These are phyloP conservation scores for Trichoderma koningiopsis DNA, from an alignment of 2,329 filamentous ascomycete genomes.

Conservation along the genomic window DNA sequence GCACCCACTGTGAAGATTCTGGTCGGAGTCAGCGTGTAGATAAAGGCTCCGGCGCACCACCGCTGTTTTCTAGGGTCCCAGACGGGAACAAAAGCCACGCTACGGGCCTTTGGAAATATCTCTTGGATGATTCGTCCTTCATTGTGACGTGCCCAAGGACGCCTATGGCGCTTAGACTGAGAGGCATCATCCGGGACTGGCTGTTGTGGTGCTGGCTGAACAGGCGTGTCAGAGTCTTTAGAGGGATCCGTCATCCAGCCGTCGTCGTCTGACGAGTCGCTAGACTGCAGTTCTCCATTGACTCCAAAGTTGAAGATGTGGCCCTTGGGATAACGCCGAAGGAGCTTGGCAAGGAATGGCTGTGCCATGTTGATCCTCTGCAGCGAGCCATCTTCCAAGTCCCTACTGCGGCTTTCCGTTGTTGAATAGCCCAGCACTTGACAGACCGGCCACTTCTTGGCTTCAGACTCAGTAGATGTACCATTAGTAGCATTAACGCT, in stretches of 20 bases:
- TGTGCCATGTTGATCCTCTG: conserved; percentile 40
- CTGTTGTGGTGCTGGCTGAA: not conserved
- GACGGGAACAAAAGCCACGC: conserved; percentile 51
- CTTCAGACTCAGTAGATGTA: conserved; percentile 11
- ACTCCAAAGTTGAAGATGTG: conserved; percentile 50
- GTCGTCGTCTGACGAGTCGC: conserved; percentile 37
- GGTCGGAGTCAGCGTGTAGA: conserved; percentile 49
- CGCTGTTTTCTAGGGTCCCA: conserved; percentile 50
- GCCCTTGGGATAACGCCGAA: conserved; percentile 50
- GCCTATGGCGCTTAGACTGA: conserved; percentile 11
- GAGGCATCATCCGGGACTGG: not conserved
- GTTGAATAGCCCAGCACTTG: conserved; percentile 45
- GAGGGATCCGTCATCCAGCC: conserved; percentile 16
- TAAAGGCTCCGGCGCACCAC: conserved; percentile 54
- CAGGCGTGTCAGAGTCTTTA: not conserved
- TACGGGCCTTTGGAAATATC: conserved; percentile 48
- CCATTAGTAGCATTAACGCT: not conserved
- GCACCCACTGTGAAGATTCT: conserved; percentile 49
- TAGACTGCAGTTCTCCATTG: conserved; percentile 40
- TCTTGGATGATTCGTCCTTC: conserved; percentile 36
- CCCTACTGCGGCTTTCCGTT: conserved; percentile 37
- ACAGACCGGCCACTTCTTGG: conserved; percentile 30
- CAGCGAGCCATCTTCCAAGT: conserved; percentile 31
- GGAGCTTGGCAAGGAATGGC: conserved; percentile 43
- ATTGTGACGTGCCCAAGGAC: conserved; percentile 26